Conservation (phyloP, 129 eudicot genomes). For the Solidago caesia region DNA sequence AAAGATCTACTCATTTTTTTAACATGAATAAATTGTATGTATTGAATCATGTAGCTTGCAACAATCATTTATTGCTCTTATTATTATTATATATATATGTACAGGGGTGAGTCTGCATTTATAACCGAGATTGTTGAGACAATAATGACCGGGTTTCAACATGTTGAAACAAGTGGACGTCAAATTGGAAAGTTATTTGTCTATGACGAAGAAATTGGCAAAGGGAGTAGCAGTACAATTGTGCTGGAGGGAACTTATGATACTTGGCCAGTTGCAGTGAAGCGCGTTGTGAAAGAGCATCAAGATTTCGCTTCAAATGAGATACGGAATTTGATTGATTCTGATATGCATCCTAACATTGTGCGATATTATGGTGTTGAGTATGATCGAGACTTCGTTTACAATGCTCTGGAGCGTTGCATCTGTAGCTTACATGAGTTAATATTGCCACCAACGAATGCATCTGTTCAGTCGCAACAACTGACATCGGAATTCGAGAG, state of each 20-base stretch:
- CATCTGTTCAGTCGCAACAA: conserved; percentile 29
- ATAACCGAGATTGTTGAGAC: too few relatives aligned
- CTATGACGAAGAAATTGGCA: conserved; percentile 67
- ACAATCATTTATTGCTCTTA: too few relatives aligned
- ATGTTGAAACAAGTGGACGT: too few relatives aligned
- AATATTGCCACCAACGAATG: conserved; percentile 36
- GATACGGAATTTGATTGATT: too few relatives aligned
- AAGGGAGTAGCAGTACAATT: conserved; percentile 85
- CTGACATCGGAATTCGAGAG: conserved; percentile 25
- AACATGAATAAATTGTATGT: too few relatives aligned
- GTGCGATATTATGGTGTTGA: conserved; percentile 83
- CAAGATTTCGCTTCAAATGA: conserved; percentile 77
- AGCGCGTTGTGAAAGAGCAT: conserved; percentile 74
- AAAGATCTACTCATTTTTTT: too few relatives aligned
- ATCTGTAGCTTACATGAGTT: conserved; percentile 66
- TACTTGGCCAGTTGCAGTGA: conserved; percentile 83
- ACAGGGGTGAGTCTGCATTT: too few relatives aligned
- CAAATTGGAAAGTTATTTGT: conserved; percentile 62
- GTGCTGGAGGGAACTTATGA: conserved; percentile 81
- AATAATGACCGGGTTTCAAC: conserved; percentile 42
- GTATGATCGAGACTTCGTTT: conserved; percentile 76
- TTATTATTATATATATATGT: too few relatives aligned
- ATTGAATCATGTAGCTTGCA: too few relatives aligned
- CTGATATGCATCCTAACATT: conserved; percentile 76
- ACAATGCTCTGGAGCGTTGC: conserved; percentile 77